Percentiles rank a stretch among this genome's conserved stretches.
Conservation (phyloP, 495 filamentous ascomycete species). For the Cairneyella variabilis region DNA sequence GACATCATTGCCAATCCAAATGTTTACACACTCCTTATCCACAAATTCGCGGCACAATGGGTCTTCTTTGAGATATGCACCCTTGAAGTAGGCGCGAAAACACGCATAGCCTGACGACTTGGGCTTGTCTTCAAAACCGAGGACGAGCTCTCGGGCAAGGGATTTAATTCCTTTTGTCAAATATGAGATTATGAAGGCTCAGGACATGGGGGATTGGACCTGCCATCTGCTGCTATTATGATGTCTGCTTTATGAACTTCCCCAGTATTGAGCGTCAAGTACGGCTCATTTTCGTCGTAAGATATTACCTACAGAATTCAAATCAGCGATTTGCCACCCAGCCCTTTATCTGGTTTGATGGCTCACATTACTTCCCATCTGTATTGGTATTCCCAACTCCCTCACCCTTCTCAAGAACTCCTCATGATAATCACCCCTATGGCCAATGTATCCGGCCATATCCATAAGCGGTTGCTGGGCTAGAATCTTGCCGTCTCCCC, state of each 20-base stretch:
- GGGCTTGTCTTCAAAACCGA: slow-evolving; percentile 43
- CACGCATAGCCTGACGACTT: slow-evolving; percentile 46
- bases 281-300: slow-evolving; percentile 41
- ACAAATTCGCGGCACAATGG: slow-evolving; percentile 40
- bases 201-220: slow-evolving; percentile 17
- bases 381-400: slow-evolving; percentile 43
- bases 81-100: slow-evolving; percentile 45
- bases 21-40: slow-evolving; percentile 46
- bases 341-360: not conserved
- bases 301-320: slow-evolving; percentile 34
- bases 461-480: slow-evolving; percentile 53
- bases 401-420: slow-evolving; percentile 45
- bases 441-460: slow-evolving; percentile 52
- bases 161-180: slow-evolving; percentile 46
- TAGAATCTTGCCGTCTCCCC: slow-evolving; percentile 47
- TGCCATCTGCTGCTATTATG: slow-evolving; percentile 34
- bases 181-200: slow-evolving; percentile 21
- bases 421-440: slow-evolving; percentile 49
- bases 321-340: no score
- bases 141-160: slow-evolving; percentile 38
- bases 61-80: slow-evolving; percentile 37
- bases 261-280: slow-evolving; percentile 23
- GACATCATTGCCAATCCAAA: slow-evolving; percentile 48
- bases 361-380: slow-evolving; percentile 36
- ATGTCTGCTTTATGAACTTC: slow-evolving; percentile 30